Evolutionary conservation across 176 grass and related monocot species (phyloP), one percentile per base, ranked within the genome.

Genomic region (Cenchrus americanus): DNA sequence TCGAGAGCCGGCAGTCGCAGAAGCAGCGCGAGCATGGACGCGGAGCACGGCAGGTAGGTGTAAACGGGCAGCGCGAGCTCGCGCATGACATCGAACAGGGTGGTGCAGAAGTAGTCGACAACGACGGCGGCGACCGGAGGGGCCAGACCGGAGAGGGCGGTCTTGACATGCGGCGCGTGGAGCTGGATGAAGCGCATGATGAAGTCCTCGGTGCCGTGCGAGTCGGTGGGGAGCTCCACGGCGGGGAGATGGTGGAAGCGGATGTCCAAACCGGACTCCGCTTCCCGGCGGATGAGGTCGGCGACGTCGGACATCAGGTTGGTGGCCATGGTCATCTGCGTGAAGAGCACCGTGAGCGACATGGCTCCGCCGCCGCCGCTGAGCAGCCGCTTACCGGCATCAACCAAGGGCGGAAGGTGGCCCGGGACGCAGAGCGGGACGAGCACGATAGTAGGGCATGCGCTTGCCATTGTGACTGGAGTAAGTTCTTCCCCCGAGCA

Each of bases 91-190:
- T 88, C 82, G n/a, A 91, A 66, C 17, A 87, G 69, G 1, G 89
- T 64, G 27, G 89, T 85, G 43, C 67, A 18, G 44, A 91, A 91
- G 37, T 77, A 76, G 82, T 91, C 89, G 30, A 88, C 2, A 4
- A 91, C 82, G 13, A 91, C 53, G 14, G 68, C 84, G 73, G 67
- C 76, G 11, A 61, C 74, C 1, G 82, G 66, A 14, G 34, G 42
- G 23, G 27, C 1, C 37, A 79, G 57, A 10, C 75, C 54, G 21
- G 57, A 66, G 41, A 89, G 68, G 75, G 82, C 75, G 3, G 75
- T 34, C 83, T 73, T 89, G 17, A 74, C 54, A 10, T 84, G 82
- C 5, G 74, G 68, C 34, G 27, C 50, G n/a, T 89, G 81, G 46
- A 75, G 75, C 64, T 80, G 64, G 0, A 78, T 68, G 81, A 69